Evolutionary conservation across 352 stramenopile species (phyloP), one percentile per base, ranked within the genome.

Genomic region (Albugo candida): DNA sequence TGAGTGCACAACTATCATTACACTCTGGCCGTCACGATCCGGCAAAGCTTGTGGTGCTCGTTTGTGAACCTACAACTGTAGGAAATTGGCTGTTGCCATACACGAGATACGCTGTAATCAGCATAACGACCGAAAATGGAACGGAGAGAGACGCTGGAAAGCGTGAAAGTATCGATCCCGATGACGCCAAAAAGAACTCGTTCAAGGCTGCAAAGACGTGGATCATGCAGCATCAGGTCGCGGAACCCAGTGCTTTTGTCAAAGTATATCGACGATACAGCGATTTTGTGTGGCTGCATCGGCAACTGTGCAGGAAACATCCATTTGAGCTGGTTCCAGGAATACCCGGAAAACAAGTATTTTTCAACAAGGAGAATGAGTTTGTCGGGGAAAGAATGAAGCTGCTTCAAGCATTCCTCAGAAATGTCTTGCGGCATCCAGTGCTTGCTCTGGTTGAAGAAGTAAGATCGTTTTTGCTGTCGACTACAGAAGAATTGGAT

Each of bases 331-430:
- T 89, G 27, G 71, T 89, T 12, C 76, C 76, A 17, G 78, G 63
- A 13, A 59, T 89, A 16, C 76, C 76, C 0, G 73, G 61, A 5
- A 89, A 89, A 43, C 73, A 85, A 36, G 41, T 86, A 13, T 81
- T 86, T 27, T 79, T 86, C 51, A 86, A 86, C 61, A 83, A 83
- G 37, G 69, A 82, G 48, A 81, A 77, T 47, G 76, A 89, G 51
- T 89, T 89, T 68, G 76, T 89, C 13, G 70, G 67, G 13, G 73
- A 86, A 51, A 70, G 76, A n/a, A 89, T 89, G 73, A 67, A 70
- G 0, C 51, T 74, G 34, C 52, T 89, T 39, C 73, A 89, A 58
- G 76, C 76, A 8, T 89, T 89, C 56, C 37, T 89, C 31, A 68
- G 76, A 4, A 61, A 81, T 56, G 68, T 89, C 17, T 48, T 89